phyloP scores from a whole-genome alignment of 768 basidiomycete genomes.

The Symmetrospora coprosmae region DNA sequence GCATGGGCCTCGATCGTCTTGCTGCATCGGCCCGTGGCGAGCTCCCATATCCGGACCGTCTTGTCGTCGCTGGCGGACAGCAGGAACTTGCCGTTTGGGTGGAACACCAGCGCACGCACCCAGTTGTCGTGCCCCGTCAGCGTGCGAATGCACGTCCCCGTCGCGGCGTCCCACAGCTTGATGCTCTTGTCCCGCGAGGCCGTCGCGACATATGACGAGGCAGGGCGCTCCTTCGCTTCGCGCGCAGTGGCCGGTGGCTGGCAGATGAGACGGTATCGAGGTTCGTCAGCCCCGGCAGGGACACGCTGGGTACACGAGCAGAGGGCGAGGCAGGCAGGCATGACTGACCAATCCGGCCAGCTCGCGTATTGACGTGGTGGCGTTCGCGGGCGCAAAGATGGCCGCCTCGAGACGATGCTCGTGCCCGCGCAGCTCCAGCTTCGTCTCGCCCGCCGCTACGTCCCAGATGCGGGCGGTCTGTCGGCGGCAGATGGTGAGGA shows the following conservation, averaged over 20 bases:
- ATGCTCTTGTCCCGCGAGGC: conserved; percentile 83
- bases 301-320: not conserved
- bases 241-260: conserved; percentile 37
- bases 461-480: conserved; percentile 71
- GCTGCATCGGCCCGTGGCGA: conserved; percentile 66
- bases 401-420: conserved; percentile 73
- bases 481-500: not conserved
- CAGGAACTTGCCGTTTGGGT: conserved; percentile 75
- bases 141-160: conserved; percentile 64
- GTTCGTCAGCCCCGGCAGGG: not conserved
- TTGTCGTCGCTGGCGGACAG: conserved; percentile 88
- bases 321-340: not conserved
- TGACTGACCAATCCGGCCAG: conserved; percentile 53
- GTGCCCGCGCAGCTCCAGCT: conserved; percentile 71
- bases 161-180: conserved; percentile 74
- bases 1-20: conserved; percentile 77
- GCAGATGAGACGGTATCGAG: not conserved
- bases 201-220: conserved; percentile 52
- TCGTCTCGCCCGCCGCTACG: conserved; percentile 55
- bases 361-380: conserved; percentile 63
- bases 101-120: conserved; percentile 75
- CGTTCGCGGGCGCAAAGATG: conserved; percentile 61
- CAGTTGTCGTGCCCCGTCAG: conserved; percentile 61
- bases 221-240: conserved; percentile 40
- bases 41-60: conserved; percentile 78